These are phyloP conservation scores for Hypsizygus marmoreus DNA, from an alignment of 768 basidiomycete genomes.

Conservation along the genomic window DNA sequence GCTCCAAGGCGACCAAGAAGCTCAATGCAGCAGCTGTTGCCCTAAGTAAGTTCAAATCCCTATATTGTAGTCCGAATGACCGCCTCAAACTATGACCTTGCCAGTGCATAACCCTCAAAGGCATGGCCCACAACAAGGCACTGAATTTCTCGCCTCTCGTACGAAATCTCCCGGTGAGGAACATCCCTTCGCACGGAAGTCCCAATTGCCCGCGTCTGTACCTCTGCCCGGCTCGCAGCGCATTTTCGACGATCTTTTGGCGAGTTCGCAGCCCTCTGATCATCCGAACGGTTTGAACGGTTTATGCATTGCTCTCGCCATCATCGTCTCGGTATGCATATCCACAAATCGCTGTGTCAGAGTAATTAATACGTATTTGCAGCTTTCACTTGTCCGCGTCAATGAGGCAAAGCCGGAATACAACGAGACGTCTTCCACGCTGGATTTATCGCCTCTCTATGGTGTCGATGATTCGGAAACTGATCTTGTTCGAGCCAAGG, in stretches of 20 bases:
- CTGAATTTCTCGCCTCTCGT: not conserved
- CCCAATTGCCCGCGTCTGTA: not conserved
- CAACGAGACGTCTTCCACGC: conserved; percentile 16
- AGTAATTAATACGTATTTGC: not conserved
- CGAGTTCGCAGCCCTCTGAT: not conserved
- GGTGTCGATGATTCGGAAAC: conserved; percentile 16
- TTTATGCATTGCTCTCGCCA: conserved; percentile 10
- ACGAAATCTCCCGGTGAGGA: not conserved
- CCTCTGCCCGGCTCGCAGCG: not conserved
- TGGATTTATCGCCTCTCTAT: conserved; percentile 24
- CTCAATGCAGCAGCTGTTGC: conserved; percentile 14
- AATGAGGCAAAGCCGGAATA: not conserved
- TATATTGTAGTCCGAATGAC: not conserved
- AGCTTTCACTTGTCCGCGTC: conserved; percentile 15
- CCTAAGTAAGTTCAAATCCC: conserved; percentile 11
- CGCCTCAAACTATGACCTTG: not conserved
- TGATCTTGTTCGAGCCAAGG: conserved; percentile 19
- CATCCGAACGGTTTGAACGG: conserved; percentile 18
- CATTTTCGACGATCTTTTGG: conserved; percentile 11
- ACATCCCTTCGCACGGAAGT: conserved; percentile 7
- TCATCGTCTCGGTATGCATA: conserved; percentile 14
- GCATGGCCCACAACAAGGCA: conserved; percentile 1
- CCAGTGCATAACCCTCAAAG: conserved; percentile 12
- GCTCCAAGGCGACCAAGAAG: conserved; percentile 9
- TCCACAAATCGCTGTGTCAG: not conserved